Conservation (phyloP, 495 filamentous ascomycete genomes). For the Stereocaulon alpinum region DNA sequence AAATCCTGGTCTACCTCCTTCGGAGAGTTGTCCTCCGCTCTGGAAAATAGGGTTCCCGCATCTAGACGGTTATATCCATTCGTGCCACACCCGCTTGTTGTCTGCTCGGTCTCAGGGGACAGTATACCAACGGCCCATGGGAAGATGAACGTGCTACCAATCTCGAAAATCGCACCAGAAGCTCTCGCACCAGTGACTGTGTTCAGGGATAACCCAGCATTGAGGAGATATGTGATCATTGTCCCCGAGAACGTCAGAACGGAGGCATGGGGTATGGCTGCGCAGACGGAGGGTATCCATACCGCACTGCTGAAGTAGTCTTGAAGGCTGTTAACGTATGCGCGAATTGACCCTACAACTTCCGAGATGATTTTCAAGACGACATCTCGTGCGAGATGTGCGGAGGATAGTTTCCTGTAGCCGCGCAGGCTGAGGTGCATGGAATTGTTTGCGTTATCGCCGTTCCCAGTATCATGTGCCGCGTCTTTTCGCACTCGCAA, state of each 20-base stretch:
- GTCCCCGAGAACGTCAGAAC: slow-evolving; percentile 7
- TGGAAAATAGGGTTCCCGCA: not conserved
- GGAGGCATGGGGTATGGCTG: slow-evolving; percentile 4
- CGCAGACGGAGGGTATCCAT: slow-evolving; percentile 6
- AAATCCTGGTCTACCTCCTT: not conserved
- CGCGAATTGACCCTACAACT: not conserved
- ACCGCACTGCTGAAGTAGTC: not conserved
- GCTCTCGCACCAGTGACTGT: slow-evolving; percentile 2
- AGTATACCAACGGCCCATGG: slow-evolving; percentile 5
- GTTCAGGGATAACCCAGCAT: slow-evolving; percentile 5
- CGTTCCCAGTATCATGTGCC: not conserved
- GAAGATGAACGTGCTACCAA: slow-evolving; percentile 5
- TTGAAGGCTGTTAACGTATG: not conserved
- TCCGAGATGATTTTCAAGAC: not conserved
- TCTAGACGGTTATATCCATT: not conserved
- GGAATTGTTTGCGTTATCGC: not conserved
- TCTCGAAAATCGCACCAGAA: slow-evolving; percentile 1
- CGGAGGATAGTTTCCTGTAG: not conserved
- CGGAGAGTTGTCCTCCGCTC: not conserved
- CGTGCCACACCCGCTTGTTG: not conserved
- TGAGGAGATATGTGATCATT: slow-evolving; percentile 8
- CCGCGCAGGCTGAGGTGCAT: not conserved
- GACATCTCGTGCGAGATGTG: not conserved
- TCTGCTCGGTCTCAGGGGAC: not conserved
- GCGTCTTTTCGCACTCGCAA: not conserved